Percentiles rank a stretch among this genome's conserved stretches.
Conservation (phyloP, 306 rosid species). For the Amphicarpaea edgeworthii region DNA sequence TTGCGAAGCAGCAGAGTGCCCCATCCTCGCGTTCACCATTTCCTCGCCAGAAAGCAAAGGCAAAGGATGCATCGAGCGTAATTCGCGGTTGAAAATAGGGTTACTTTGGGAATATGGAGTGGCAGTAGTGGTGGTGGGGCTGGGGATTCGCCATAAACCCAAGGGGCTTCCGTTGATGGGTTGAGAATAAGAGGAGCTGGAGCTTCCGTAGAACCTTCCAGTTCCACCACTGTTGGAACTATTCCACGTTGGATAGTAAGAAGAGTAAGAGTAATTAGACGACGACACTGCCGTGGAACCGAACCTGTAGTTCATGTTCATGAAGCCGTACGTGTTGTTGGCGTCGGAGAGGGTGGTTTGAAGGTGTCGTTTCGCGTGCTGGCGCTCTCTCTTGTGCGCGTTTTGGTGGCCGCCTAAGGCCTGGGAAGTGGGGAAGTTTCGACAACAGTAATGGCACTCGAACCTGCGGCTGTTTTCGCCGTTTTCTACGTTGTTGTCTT, state of each 20-base stretch:
- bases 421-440: conserved; percentile 90
- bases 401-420: conserved; percentile 96
- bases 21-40: conserved; percentile 33
- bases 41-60: conserved; percentile 63
- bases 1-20: conserved; percentile 46
- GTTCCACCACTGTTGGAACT: background rate
- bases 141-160: conserved; percentile 70
- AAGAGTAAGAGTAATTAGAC: conserved; percentile 26
- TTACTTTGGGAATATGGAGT: conserved; percentile 43
- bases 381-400: conserved; percentile 88
- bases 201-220: conserved; percentile 60
- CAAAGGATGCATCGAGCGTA: conserved; percentile 40
- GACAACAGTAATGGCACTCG: conserved; percentile 87
- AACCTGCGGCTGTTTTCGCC: conserved; percentile 68
- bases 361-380: conserved; percentile 84
- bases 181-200: conserved; percentile 39
- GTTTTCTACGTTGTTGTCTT: conserved; percentile 12
- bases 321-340: conserved; percentile 59
- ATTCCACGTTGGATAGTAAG: conserved; percentile 61
- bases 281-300: conserved; percentile 36
- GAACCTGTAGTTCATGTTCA: conserved; percentile 69
- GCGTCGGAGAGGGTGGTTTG: conserved; percentile 60
- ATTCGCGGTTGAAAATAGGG: conserved; percentile 62
- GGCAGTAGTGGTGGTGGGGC: conserved; percentile 52
- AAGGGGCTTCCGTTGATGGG: conserved; percentile 81